Evolutionary conservation across 164 flowering plant genomes (phyloP).

Genomic region (Nymphaea colorata): DNA sequence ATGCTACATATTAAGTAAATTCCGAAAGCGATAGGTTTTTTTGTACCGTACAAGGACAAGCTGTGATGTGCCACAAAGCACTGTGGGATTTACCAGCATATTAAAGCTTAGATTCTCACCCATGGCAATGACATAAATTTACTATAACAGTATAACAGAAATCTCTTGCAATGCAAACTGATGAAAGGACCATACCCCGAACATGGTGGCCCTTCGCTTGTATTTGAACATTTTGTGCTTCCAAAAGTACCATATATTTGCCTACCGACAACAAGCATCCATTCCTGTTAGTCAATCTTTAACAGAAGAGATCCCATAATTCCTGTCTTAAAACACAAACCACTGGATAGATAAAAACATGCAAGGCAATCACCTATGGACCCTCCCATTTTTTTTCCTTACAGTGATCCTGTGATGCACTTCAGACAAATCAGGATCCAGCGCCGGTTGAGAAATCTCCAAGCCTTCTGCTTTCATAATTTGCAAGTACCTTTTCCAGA

Average conservation of each 20-base stretch:
- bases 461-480: conserved; percentile 42
- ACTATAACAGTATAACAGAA: no score
- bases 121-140: no score
- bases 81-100: no score
- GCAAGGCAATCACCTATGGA: conserved; percentile 44
- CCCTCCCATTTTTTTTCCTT: conserved; percentile 30
- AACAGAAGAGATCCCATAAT: not conserved
- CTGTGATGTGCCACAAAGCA: no score
- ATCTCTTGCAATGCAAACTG: not conserved
- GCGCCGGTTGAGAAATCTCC: conserved; percentile 85
- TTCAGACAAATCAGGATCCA: conserved; percentile 51
- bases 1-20: no score
- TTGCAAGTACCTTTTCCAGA: conserved; percentile 17
- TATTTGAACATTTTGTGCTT: conserved; percentile 30
- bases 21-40: no score
- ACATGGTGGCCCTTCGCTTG: conserved; percentile 42
- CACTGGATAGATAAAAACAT: not conserved
- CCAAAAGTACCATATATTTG: conserved; percentile 40
- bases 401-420: conserved; percentile 75
- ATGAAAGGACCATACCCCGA: conserved; percentile 40
- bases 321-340: not conserved
- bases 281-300: not conserved
- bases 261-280: conserved; percentile 22
- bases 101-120: no score
- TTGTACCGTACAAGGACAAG: no score